Evolutionary conservation across 2,329 filamentous ascomycete species (phyloP).

Genomic region (Sporothrix globosa): DNA sequence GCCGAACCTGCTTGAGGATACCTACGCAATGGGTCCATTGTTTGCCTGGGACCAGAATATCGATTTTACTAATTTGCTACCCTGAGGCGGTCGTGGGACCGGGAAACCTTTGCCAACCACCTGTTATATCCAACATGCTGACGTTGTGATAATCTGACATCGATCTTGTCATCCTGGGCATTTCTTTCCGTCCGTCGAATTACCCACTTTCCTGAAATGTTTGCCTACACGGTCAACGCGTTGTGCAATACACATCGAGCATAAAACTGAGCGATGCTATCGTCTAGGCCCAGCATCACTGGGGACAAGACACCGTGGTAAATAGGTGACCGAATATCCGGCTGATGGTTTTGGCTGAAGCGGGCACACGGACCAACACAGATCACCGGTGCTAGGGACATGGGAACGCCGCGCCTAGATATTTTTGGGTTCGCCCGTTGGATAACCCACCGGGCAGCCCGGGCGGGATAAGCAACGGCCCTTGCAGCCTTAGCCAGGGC

Average conservation of each 20-base stretch:
- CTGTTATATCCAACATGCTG: background rate
- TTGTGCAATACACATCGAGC: no score
- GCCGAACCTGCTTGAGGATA: slow-evolving; percentile 28
- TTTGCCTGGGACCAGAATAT: slow-evolving; percentile 33
- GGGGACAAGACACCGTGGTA: background rate
- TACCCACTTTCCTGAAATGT: background rate
- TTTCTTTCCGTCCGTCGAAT: background rate
- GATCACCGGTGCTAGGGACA: background rate
- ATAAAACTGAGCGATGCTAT: no score
- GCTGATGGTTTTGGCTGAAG: background rate
- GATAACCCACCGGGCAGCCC: background rate
- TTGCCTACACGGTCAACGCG: no score
- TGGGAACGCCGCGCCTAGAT: background rate
- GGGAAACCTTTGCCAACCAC: background rate
- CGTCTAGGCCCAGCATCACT: background rate
- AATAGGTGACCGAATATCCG: background rate
- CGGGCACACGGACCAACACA: slow-evolving; percentile 1
- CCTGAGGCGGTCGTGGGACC: background rate
- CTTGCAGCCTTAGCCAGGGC: background rate
- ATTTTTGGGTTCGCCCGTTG: background rate
- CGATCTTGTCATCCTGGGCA: background rate
- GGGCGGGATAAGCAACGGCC: background rate
- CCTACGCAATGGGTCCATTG: slow-evolving; percentile 31
- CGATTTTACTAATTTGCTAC: slow-evolving; percentile 28
- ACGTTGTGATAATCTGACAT: no score